Evolutionary conservation across 139 green algal genomes (phyloP).

Genomic region (Nannochloris sp.): DNA sequence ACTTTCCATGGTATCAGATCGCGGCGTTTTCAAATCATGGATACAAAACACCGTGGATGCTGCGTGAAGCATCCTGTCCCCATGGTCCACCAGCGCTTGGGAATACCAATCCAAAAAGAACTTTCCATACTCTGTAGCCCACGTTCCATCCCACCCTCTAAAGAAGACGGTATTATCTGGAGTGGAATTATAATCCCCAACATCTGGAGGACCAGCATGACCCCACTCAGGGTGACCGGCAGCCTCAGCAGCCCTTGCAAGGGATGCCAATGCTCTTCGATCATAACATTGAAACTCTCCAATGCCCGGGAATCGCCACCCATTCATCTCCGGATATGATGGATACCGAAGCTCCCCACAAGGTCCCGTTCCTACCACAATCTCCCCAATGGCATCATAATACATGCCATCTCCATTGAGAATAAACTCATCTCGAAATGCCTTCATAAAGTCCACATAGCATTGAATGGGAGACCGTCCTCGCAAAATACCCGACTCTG

Average conservation of each 20-base stretch:
- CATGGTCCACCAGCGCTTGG: constrained; percentile 39
- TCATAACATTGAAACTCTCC: constrained; percentile 77
- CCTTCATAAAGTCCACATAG: constrained; percentile 80
- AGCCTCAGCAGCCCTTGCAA: constrained; percentile 32
- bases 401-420: constrained; percentile 26
- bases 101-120: constrained; percentile 54
- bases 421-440: constrained; percentile 56
- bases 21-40: constrained; percentile 1
- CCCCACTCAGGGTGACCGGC: constrained; percentile 49
- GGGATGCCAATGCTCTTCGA: constrained; percentile 32
- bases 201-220: constrained; percentile 39
- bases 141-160: constrained; percentile 46
- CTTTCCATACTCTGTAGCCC: constrained; percentile 57
- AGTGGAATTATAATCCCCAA: constrained; percentile 41
- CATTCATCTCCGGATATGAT: constrained; percentile 65
- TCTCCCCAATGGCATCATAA: constrained; percentile 54
- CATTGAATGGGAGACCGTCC: constrained; percentile 59
- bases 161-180: constrained; percentile 55
- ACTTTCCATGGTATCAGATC: not conserved
- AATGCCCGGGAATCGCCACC: constrained; percentile 76
- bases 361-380: constrained; percentile 58
- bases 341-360: constrained; percentile 62
- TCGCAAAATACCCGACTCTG: constrained; percentile 46
- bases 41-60: constrained; percentile 36
- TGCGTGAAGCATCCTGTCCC: constrained; percentile 37